Evolutionary conservation across 2,329 filamentous ascomycete species (phyloP).

Genomic region (Fusarium ramigenum): DNA sequence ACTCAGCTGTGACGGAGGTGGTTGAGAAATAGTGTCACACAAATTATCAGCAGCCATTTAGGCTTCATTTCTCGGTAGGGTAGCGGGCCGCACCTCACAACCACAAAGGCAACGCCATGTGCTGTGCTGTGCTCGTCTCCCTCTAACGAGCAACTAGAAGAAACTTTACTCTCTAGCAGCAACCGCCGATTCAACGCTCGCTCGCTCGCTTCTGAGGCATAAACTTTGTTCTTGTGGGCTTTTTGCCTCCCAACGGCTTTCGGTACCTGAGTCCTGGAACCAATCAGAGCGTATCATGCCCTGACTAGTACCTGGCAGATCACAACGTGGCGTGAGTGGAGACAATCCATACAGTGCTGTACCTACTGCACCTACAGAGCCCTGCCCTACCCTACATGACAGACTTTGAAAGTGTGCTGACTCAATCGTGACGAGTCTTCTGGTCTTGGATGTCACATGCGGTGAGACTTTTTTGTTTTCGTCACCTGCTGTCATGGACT

Average conservation of each 20-base stretch:
- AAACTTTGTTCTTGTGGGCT: conserved; percentile 13
- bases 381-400: conserved; percentile 22
- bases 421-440: conserved; percentile 7
- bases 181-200: conserved; percentile 1
- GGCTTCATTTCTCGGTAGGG: conserved; percentile 12
- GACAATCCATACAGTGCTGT: not conserved
- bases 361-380: not conserved
- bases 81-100: conserved; percentile 11
- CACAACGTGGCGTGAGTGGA: conserved; percentile 35
- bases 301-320: conserved; percentile 38
- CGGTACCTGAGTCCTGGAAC: not conserved
- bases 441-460: not conserved
- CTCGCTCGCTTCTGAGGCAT: conserved; percentile 5
- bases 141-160: not conserved
- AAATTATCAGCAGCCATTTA: not conserved
- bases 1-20: conserved; percentile 8
- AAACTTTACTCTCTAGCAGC: not conserved
- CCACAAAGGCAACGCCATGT: conserved; percentile 7
- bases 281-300: conserved; percentile 24
- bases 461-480: not conserved
- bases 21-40: conserved; percentile 5
- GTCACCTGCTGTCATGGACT: not conserved
- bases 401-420: conserved; percentile 6
- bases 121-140: not conserved
- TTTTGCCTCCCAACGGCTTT: conserved; percentile 24